Percentiles rank a stretch among this genome's conserved stretches.
phyloP scores from a whole-genome alignment of 495 filamentous ascomycete genomes.

The Platismatia glauca region DNA sequence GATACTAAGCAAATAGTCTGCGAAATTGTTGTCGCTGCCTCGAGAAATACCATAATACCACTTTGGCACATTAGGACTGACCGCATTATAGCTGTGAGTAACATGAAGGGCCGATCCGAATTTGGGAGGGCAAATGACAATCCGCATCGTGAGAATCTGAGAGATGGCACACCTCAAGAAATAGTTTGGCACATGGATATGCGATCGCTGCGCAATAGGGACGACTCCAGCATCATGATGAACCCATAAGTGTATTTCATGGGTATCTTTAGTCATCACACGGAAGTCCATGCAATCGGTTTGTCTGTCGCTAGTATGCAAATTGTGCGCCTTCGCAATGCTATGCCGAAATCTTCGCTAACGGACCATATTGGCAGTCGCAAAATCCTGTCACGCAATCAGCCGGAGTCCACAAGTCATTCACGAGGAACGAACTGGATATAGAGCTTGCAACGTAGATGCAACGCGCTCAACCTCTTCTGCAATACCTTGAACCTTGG shows the following conservation, averaged over 20 bases:
- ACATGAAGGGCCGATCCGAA: background rate
- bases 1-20: background rate
- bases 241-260: background rate
- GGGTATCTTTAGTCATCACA: background rate
- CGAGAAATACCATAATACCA: background rate
- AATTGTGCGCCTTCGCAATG: background rate
- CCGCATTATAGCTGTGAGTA: background rate
- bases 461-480: conserved; percentile 86
- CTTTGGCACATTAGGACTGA: background rate
- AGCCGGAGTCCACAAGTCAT: background rate
- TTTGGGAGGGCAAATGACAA: background rate
- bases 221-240: background rate
- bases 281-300: background rate
- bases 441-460: conserved; percentile 59
- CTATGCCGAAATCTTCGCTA: background rate
- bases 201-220: background rate
- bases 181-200: background rate
- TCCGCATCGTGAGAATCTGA: background rate
- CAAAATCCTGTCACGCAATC: background rate
- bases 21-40: background rate
- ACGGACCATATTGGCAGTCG: background rate
- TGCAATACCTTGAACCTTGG: conserved; percentile 71
- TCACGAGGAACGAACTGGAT: conserved; percentile 38
- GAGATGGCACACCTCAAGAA: background rate
- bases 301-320: background rate